Percentiles rank a stretch among this genome's conserved stretches.
Evolutionary conservation across 1,284 basidiomycete species (phyloP).

Genomic region (Apiotrichum mycotoxinovorans): DNA sequence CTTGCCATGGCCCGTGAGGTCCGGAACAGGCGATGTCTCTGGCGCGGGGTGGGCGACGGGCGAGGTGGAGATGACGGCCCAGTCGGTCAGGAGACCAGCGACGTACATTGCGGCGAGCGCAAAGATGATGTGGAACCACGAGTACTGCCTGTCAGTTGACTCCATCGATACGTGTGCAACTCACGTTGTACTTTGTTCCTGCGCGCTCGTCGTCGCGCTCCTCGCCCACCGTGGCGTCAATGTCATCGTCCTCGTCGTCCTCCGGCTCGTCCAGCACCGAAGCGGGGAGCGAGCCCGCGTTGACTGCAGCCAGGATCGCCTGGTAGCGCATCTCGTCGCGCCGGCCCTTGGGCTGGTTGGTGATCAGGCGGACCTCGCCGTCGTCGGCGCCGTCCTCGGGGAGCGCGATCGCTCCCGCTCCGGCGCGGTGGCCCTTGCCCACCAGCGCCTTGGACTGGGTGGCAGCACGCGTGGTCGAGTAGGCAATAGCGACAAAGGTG

Average conservation of each 20-base stretch:
- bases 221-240: constrained; percentile 64
- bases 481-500: constrained; percentile 97
- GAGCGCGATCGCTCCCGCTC: constrained; percentile 58
- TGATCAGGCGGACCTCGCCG: constrained; percentile 64
- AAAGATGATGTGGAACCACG: constrained; percentile 99
- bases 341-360: constrained; percentile 71
- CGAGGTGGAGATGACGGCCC: constrained; percentile 57
- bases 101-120: constrained; percentile 96
- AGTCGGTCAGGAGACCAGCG: constrained; percentile 96
- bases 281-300: constrained; percentile 92
- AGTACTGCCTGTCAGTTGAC: constrained; percentile 57
- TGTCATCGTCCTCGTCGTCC: constrained; percentile 71
- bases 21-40: constrained; percentile 4
- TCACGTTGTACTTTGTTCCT: constrained; percentile 87
- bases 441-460: constrained; percentile 89
- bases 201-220: constrained; percentile 86
- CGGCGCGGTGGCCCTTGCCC: constrained; percentile 58
- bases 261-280: constrained; percentile 81
- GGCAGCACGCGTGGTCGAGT: constrained; percentile 91
- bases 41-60: constrained; percentile 35
- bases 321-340: constrained; percentile 90
- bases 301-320: constrained; percentile 89
- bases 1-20: constrained; percentile 2
- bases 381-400: constrained; percentile 52
- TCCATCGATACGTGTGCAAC: background rate